Evolutionary conservation across 2,329 filamentous ascomycete species (phyloP).

Genomic region (Verticillium albo-atrum): DNA sequence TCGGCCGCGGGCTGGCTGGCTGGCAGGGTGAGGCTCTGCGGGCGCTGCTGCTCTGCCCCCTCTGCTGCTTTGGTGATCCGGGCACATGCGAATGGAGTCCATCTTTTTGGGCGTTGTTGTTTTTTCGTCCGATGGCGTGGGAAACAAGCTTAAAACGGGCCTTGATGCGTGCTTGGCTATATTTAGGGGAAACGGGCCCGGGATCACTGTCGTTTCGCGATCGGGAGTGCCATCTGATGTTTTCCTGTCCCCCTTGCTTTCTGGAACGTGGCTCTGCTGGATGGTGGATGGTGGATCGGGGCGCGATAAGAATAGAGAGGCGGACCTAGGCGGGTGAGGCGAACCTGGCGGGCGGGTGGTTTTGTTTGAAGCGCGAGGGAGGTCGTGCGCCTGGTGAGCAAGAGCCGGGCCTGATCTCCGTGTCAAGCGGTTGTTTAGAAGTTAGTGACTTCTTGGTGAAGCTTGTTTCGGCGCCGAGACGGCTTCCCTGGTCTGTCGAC

Average conservation of each 20-base stretch:
- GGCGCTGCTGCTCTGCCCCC: too few species aligned
- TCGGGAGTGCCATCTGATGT: background rate
- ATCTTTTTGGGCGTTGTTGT: background rate
- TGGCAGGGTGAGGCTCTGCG: background rate
- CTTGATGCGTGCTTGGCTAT: background rate
- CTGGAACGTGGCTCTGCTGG: background rate
- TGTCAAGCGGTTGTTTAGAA: too few species aligned
- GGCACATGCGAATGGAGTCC: too few species aligned
- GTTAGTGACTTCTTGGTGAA: too few species aligned
- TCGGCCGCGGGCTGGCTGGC: background rate
- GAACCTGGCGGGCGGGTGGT: too few species aligned
- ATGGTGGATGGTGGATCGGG: too few species aligned
- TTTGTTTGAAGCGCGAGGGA: too few species aligned
- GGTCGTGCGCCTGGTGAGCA: too few species aligned
- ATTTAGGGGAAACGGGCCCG: background rate
- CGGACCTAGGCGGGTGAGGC: background rate
- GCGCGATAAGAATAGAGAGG: background rate
- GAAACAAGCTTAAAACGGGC: background rate
- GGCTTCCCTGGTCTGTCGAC: too few species aligned
- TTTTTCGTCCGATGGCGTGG: background rate
- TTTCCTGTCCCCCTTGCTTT: background rate
- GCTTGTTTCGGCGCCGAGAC: too few species aligned
- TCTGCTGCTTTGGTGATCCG: too few species aligned
- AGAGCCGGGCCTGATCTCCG: too few species aligned
- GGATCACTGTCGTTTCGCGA: background rate